Evolutionary conservation across 768 basidiomycete genomes (phyloP).

Genomic region (Amanita phalloides): DNA sequence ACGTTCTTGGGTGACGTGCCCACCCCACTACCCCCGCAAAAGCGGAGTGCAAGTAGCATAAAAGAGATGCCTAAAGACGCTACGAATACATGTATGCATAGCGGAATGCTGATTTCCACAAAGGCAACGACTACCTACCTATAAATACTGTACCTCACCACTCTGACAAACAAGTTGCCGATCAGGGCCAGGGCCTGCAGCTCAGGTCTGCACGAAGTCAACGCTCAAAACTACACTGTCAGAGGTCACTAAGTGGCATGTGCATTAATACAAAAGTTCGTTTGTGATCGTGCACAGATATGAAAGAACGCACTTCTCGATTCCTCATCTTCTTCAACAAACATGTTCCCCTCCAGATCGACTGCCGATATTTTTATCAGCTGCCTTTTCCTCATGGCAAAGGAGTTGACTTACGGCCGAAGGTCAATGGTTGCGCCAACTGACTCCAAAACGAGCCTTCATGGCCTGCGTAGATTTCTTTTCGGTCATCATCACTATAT

Average conservation of each 20-base stretch:
- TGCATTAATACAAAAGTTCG: neutral
- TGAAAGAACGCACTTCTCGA: neutral
- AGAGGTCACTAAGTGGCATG: neutral
- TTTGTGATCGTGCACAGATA: too few species aligned
- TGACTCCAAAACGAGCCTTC: conserved; percentile 1
- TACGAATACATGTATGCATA: too few species aligned
- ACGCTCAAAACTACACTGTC: conserved; percentile 1
- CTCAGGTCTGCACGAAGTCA: conserved; percentile 2
- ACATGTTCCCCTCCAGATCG: neutral
- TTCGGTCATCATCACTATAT: neutral
- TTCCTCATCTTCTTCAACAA: neutral
- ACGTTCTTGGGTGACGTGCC: too few species aligned
- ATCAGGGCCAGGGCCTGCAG: neutral
- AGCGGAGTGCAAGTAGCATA: too few species aligned
- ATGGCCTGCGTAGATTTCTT: neutral
- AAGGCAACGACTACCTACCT: too few species aligned
- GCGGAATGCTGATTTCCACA: too few species aligned
- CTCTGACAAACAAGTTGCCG: neutral
- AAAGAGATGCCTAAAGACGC: too few species aligned
- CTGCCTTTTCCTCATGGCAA: neutral
- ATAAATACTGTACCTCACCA: neutral
- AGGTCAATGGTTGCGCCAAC: neutral
- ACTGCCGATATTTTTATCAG: neutral
- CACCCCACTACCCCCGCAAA: too few species aligned
- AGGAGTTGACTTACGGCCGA: neutral